Evolutionary conservation across 192 early-diverging fungal species (phyloP), one percentile per base, ranked within the genome.

Genomic region (Umbelopsis ramanniana): DNA sequence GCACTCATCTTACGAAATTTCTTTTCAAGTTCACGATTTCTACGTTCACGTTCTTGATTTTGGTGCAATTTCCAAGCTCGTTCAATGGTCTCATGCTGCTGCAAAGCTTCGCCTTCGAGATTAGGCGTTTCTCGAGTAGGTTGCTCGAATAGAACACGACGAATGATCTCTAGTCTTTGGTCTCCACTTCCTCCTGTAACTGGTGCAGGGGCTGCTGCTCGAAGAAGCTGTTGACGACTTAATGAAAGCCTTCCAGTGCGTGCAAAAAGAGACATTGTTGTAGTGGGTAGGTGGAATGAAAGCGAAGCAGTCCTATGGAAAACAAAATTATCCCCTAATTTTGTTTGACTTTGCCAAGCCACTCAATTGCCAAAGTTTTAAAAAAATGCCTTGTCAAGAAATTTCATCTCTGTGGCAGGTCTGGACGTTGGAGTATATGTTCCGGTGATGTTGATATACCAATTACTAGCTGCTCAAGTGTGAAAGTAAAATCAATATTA

Each of bases 71-170:
- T 89, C 80, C 86, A 88, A 35, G 92, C 90, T 53, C 90, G 82
- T 79, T 91, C 86, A 48, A 93, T 93, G 2, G 89, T 89, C 78
- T 89, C 84, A 46, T 93, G 90, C 45, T 86, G 79, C 45, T 86
- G 82, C 19, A 87, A 52, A 35, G 89, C 89, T 66, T 91, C 89
- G 15, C 79, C 76, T 46, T 82, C 80, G 26, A 89, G 48, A 17
- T 68, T 33, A 17, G 63, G 45, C 38, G 74, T 60, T 53, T 68
- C 46, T 46, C 88, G 83, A 15, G 85, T 83, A 48, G 85, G 80
- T 26, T 85, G 79, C 46, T 90, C 84, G 68, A 86, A 93, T 46
- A 93, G 79, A 4, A 93, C 88, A 72, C 87, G 82, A 57, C 89
- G 91, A 81, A 93, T 92, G 48, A 89, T 76, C 69, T 92, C 89